Conservation (phyloP, 192 early-diverging fungal species). For the Podila epigama region DNA sequence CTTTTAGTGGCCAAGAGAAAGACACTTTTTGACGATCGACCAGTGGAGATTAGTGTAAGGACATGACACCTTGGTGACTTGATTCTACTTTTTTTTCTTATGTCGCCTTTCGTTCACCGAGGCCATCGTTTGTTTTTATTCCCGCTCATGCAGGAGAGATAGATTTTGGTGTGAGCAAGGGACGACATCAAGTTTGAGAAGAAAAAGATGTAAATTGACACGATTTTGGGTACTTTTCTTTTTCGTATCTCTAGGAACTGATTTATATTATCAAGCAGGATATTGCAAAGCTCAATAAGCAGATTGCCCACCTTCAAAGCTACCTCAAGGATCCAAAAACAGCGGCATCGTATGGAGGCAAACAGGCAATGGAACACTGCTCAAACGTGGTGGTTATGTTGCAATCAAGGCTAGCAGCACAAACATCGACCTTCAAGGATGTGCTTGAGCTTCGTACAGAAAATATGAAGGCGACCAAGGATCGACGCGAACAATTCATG, state of each 20-base stretch:
- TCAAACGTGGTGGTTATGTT: conserved; percentile 90
- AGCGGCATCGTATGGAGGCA: conserved; percentile 33
- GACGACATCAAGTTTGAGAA: no score
- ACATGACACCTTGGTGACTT: neutral
- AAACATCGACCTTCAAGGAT: conserved; percentile 91
- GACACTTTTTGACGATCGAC: conserved; percentile 97
- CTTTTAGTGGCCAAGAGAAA: conserved; percentile 90
- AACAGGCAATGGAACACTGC: conserved; percentile 90
- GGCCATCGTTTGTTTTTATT: no score
- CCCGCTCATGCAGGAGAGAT: no score
- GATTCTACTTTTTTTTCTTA: neutral
- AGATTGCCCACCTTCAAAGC: conserved; percentile 87
- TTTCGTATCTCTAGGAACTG: conserved; percentile 68
- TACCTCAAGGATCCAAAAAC: conserved; percentile 66
- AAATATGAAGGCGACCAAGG: conserved; percentile 94
- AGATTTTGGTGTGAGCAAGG: no score
- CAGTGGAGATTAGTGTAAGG: conserved; percentile 88
- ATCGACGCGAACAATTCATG: conserved; percentile 91
- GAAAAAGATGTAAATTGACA: neutral
- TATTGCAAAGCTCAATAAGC: conserved; percentile 92
- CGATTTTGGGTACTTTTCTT: neutral
- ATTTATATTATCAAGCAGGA: conserved; percentile 96
- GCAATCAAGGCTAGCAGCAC: conserved; percentile 90
- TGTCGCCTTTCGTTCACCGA: no score
- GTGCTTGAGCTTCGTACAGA: conserved; percentile 95